Conservation (phyloP, 2,329 filamentous ascomycete genomes). For the Ophiostoma ips region DNA sequence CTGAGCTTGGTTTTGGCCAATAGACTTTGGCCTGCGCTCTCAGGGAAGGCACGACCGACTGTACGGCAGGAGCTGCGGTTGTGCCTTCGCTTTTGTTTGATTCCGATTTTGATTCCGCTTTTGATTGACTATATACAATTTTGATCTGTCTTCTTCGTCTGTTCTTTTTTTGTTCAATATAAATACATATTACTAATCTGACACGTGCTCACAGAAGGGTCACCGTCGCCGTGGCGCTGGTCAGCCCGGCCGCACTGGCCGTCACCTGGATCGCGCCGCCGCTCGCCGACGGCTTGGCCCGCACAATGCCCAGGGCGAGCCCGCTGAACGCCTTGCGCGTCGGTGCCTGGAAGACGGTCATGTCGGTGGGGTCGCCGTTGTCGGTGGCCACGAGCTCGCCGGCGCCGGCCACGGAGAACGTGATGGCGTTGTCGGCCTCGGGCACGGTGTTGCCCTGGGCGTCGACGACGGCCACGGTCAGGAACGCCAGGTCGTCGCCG, state of each 20-base stretch:
- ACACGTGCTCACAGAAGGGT: background rate
- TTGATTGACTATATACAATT: too few species aligned
- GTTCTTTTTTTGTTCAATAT: too few species aligned
- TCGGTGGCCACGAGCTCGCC: constrained; percentile 36
- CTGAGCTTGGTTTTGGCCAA: background rate
- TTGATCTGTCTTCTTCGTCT: too few species aligned
- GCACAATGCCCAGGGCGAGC: constrained; percentile 26
- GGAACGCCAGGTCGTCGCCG: constrained; percentile 32
- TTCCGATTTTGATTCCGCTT: too few species aligned
- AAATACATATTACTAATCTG: too few species aligned
- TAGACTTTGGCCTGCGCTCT: background rate
- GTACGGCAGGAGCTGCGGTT: background rate
- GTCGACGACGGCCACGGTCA: constrained; percentile 32
- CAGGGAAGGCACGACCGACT: background rate
- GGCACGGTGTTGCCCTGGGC: constrained; percentile 29
- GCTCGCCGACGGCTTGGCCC: constrained; percentile 15
- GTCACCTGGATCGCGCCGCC: constrained; percentile 5
- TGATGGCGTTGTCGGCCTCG: constrained; percentile 26
- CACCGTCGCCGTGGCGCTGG: constrained; percentile 7
- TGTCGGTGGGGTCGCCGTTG: constrained; percentile 34
- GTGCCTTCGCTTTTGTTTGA: too few species aligned
- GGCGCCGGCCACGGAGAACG: constrained; percentile 28
- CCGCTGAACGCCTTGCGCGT: constrained; percentile 28
- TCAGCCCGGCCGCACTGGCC: constrained; percentile 12
- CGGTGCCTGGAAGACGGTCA: constrained; percentile 27